A percentile compares a stretch with the other conserved stretches of the same genome.
These are phyloP conservation scores for Leptographium radiaticola DNA, from an alignment of 2,329 filamentous ascomycete species.

Conservation along the genomic window DNA sequence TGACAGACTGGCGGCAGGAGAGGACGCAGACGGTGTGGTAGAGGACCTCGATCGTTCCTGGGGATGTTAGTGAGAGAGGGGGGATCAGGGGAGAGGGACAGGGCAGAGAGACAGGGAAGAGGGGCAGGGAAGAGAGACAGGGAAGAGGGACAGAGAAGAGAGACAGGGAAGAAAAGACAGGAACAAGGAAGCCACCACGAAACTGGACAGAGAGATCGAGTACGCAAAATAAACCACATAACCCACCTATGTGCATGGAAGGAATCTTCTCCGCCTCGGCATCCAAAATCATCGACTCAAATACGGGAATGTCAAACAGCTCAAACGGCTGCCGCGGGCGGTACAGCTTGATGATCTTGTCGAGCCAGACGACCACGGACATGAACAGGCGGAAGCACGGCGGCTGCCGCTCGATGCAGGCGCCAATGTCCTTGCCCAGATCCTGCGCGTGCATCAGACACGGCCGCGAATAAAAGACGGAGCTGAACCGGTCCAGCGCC, in stretches of 20 bases:
- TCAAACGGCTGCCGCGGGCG: conserved; percentile 36
- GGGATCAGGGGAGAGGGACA: too few relatives aligned
- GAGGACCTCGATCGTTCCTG: conserved; percentile 47
- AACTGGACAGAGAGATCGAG: neutral
- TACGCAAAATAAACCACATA: neutral
- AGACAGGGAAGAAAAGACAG: too few relatives aligned
- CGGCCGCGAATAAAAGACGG: conserved; percentile 46
- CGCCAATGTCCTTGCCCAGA: conserved; percentile 38
- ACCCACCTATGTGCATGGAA: conserved; percentile 33
- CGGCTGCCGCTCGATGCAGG: conserved; percentile 34
- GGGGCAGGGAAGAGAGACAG: too few relatives aligned
- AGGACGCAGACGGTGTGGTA: conserved; percentile 53
- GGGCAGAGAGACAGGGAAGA: too few relatives aligned
- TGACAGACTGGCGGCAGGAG: conserved; percentile 38
- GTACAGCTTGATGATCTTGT: conserved; percentile 47
- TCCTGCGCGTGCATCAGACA: conserved; percentile 48
- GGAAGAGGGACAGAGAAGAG: too few relatives aligned
- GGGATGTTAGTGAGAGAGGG: conserved; percentile 6
- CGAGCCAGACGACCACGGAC: conserved; percentile 38
- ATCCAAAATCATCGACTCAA: conserved; percentile 44
- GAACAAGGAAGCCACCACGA: too few relatives aligned
- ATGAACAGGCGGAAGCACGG: conserved; percentile 46
- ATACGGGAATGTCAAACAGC: conserved; percentile 40
- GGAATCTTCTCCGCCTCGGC: conserved; percentile 36
- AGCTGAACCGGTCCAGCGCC: conserved; percentile 47